Evolutionary conservation across 768 basidiomycete species (phyloP).

Genomic region (Suillus plorans): DNA sequence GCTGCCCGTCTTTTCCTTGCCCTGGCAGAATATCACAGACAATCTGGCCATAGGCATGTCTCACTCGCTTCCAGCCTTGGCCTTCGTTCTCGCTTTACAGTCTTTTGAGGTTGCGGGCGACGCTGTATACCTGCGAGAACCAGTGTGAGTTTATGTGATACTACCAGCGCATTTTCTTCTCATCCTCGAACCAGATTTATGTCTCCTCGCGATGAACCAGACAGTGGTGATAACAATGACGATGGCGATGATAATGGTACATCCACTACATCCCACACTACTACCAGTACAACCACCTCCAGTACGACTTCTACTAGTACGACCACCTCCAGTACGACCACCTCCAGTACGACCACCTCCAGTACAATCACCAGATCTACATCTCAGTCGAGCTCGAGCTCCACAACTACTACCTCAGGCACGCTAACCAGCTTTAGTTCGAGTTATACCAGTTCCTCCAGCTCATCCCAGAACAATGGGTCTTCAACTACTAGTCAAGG

Average conservation of each 20-base stretch:
- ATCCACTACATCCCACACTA: neutral
- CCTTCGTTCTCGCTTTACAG: conserved; percentile 8
- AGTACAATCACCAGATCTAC: neutral
- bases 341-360: neutral
- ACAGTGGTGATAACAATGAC: neutral
- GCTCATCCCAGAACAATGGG: conserved; percentile 3
- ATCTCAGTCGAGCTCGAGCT: conserved; percentile 4
- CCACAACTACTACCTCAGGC: neutral
- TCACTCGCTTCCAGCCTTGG: conserved; percentile 5
- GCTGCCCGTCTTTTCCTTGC: neutral
- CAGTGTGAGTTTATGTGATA: conserved; percentile 3
- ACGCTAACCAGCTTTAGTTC: conserved; percentile 3
- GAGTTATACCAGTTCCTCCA: neutral
- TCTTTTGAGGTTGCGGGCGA: neutral
- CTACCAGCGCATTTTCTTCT: neutral
- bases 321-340: neutral
- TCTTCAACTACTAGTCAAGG: conserved; percentile 6
- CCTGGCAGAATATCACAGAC: neutral
- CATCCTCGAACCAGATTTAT: neutral
- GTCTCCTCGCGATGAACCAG: neutral
- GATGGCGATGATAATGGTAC: neutral
- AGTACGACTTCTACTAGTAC: neutral
- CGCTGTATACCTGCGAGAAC: neutral
- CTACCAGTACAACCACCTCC: neutral
- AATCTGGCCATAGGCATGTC: conserved; percentile 1